Percentiles rank a stretch among this genome's conserved stretches.
Evolutionary conservation across 2,329 filamentous ascomycete species (phyloP).

Genomic region (Colletotrichum gigasporum): DNA sequence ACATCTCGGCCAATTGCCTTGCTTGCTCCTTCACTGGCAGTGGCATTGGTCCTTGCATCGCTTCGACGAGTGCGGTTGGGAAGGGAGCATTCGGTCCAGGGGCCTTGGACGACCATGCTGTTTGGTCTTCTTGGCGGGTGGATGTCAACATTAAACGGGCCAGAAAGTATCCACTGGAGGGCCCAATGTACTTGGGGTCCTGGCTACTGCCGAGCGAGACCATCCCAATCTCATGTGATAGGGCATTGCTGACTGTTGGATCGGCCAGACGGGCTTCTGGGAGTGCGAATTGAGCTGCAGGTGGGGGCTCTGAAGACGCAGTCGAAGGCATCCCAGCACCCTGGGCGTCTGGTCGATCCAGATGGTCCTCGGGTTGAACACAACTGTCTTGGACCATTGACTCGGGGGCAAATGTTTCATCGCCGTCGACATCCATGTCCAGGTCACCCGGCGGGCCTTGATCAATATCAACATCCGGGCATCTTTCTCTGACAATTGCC

Average conservation of each 20-base stretch:
- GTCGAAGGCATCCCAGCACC: not conserved
- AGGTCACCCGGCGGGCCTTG: slow-evolving; percentile 7
- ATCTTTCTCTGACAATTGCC: slow-evolving; percentile 49
- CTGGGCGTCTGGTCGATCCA: not conserved
- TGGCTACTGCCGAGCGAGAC: slow-evolving; percentile 57
- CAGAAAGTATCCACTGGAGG: slow-evolving; percentile 64
- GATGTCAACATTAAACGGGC: slow-evolving; percentile 56
- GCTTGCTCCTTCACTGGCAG: slow-evolving; percentile 46
- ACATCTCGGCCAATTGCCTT: slow-evolving; percentile 52
- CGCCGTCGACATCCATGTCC: slow-evolving; percentile 8
- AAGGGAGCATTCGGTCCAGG: slow-evolving; percentile 27
- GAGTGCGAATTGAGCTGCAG: slow-evolving; percentile 26
- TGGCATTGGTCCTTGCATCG: slow-evolving; percentile 42
- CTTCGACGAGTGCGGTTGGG: slow-evolving; percentile 42
- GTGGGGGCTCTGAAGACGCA: slow-evolving; percentile 1
- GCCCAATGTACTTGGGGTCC: slow-evolving; percentile 62
- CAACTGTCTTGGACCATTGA: slow-evolving; percentile 30
- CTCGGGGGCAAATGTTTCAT: not conserved
- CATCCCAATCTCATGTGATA: slow-evolving; percentile 62
- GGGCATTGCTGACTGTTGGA: slow-evolving; percentile 34
- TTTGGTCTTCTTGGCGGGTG: slow-evolving; percentile 41
- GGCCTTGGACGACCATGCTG: not conserved
- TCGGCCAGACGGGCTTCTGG: slow-evolving; percentile 24
- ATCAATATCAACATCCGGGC: slow-evolving; percentile 53
- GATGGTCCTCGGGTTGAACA: slow-evolving; percentile 28